phyloP scores from a whole-genome alignment of 495 filamentous ascomycete species.

The Penicillium parvum region DNA sequence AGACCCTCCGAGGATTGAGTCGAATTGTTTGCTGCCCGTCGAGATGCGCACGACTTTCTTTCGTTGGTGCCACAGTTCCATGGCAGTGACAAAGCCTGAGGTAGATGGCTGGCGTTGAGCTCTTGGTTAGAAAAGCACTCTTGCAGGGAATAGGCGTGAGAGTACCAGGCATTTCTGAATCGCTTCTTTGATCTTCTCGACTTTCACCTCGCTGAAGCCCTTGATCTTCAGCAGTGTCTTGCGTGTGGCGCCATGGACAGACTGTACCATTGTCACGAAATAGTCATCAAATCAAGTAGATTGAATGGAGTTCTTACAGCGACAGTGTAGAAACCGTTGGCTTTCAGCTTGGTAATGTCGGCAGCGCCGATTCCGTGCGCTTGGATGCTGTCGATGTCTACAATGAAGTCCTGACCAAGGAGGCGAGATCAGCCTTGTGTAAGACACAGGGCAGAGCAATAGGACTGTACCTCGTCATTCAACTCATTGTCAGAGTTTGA shows the following conservation, averaged over 20 bases:
- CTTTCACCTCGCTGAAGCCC: slow-evolving; percentile 77
- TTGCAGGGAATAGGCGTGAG: neutral
- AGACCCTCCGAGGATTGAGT: slow-evolving; percentile 65
- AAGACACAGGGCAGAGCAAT: neutral
- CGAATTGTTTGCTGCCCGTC: slow-evolving; percentile 73
- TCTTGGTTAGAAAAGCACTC: neutral
- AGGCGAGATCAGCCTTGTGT: neutral
- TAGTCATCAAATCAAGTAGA: neutral
- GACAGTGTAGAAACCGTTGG: slow-evolving; percentile 66
- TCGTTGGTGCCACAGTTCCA: slow-evolving; percentile 64
- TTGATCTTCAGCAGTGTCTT: slow-evolving; percentile 68
- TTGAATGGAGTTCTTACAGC: slow-evolving; percentile 44
- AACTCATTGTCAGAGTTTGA: slow-evolving; percentile 52
- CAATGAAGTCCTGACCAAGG: slow-evolving; percentile 49
- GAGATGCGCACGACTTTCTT: slow-evolving; percentile 66
- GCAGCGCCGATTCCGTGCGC: slow-evolving; percentile 68
- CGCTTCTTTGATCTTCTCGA: slow-evolving; percentile 78
- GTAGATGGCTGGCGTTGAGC: slow-evolving; percentile 49
- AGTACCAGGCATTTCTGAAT: slow-evolving; percentile 63
- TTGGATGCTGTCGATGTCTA: slow-evolving; percentile 73
- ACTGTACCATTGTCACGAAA: slow-evolving; percentile 40
- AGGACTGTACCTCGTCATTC: slow-evolving; percentile 45
- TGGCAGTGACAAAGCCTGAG: slow-evolving; percentile 71
- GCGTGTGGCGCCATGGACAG: slow-evolving; percentile 61
- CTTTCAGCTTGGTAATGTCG: slow-evolving; percentile 72